These are phyloP conservation scores for Cymbopogon flexuosus DNA, from an alignment of 202 grass and related monocot genomes.

Conservation along the genomic window DNA sequence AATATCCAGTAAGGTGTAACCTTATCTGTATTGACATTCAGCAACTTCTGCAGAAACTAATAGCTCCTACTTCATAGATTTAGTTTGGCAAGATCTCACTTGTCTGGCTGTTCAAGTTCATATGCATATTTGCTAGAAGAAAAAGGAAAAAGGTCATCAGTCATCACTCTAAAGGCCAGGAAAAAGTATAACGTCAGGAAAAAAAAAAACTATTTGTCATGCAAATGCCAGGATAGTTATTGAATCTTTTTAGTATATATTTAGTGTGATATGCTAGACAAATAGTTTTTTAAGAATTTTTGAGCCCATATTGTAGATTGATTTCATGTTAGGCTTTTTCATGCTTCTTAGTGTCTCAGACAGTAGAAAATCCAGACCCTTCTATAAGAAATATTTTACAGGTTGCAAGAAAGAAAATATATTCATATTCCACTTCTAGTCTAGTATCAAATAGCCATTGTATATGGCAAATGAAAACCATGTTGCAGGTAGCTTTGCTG, in stretches of 20 bases:
- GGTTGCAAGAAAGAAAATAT: background rate
- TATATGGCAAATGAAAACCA: background rate
- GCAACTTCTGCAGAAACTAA: conserved; percentile 16
- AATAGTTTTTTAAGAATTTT: too few species aligned
- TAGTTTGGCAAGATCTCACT: background rate
- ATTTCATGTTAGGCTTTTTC: too few species aligned
- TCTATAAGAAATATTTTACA: background rate
- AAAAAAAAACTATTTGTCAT: background rate
- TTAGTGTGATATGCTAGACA: too few species aligned
- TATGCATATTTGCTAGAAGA: background rate
- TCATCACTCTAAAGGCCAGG: background rate
- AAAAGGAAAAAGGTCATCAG: background rate
- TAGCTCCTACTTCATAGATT: background rate
- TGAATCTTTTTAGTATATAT: background rate
- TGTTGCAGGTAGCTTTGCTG: background rate
- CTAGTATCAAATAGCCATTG: background rate
- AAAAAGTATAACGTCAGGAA: background rate
- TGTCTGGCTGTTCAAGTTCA: background rate
- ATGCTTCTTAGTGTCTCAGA: too few species aligned
- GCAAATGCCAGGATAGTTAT: background rate
- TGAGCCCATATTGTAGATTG: too few species aligned
- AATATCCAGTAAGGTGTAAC: background rate
- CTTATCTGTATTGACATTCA: background rate
- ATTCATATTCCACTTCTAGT: background rate
- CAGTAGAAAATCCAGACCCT: background rate